Evolutionary conservation across 345 rosid genomes (phyloP).

Genomic region (Acer yangbiense): DNA sequence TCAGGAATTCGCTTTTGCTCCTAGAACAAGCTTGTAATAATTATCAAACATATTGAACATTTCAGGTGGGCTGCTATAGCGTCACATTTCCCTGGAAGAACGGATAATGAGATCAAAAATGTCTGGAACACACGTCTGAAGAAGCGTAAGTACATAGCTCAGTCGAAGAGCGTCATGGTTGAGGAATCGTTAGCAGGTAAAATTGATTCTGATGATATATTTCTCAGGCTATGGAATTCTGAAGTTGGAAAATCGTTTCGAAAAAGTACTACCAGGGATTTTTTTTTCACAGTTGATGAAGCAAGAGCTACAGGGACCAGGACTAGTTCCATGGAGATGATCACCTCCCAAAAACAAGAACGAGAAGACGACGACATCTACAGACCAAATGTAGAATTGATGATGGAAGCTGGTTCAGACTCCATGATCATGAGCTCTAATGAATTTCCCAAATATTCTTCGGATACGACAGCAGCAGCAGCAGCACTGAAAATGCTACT

Average conservation of each 20-base stretch:
- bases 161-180: constrained; percentile 31
- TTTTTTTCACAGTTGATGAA: no score
- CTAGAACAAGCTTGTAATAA: no score
- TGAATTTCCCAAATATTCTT: constrained; percentile 28
- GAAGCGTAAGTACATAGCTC: constrained; percentile 32
- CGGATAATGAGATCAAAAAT: constrained; percentile 48
- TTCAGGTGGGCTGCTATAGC: constrained; percentile 51
- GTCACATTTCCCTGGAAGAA: constrained; percentile 42
- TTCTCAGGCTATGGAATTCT: constrained; percentile 39
- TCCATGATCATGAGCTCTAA: constrained; percentile 30
- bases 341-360: constrained; percentile 17
- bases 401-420: constrained; percentile 22
- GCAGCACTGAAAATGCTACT: constrained; percentile 30
- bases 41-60: neutral
- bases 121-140: constrained; percentile 38
- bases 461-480: constrained; percentile 17
- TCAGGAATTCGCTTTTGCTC: neutral
- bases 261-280: constrained; percentile 4
- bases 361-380: constrained; percentile 1
- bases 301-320: constrained; percentile 6
- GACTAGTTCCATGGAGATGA: constrained; percentile 4
- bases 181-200: constrained; percentile 30
- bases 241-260: constrained; percentile 39
- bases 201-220: constrained; percentile 25
- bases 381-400: constrained; percentile 12